A percentile compares a stretch with the other conserved stretches of the same genome.
Conservation (phyloP, 192 early-diverging fungal species). For the Mortierella hygrophila region DNA sequence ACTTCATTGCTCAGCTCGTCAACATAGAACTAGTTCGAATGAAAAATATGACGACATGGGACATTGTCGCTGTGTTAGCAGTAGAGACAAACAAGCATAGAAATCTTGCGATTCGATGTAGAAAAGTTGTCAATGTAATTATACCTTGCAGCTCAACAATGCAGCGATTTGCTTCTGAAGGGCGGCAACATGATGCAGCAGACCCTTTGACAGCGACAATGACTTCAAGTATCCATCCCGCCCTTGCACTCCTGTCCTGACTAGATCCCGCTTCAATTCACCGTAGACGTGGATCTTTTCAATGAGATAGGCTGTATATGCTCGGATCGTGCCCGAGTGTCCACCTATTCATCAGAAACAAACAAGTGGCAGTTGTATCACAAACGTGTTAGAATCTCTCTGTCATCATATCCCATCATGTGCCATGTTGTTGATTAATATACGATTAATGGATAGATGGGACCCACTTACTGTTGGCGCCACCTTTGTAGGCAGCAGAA, state of each 20-base stretch:
- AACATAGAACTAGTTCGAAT: conserved; percentile 72
- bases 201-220: conserved; percentile 67
- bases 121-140: neutral
- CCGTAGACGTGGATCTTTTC: conserved; percentile 76
- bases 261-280: conserved; percentile 74
- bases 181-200: conserved; percentile 70
- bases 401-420: neutral
- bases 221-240: conserved; percentile 69
- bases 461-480: conserved; percentile 41
- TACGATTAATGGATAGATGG: neutral
- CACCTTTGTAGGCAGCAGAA: conserved; percentile 52
- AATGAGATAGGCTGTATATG: conserved; percentile 78
- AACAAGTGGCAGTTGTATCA: neutral
- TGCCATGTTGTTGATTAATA: too few relatives aligned
- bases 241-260: conserved; percentile 56
- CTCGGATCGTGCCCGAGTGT: conserved; percentile 73
- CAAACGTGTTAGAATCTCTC: neutral
- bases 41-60: neutral
- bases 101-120: neutral
- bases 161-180: conserved; percentile 79
- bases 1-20: conserved; percentile 82
- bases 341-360: conserved; percentile 34
- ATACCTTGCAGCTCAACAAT: conserved; percentile 78
- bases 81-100: neutral
- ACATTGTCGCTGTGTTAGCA: neutral